Conservation (phyloP, 1,284 basidiomycete species). For the Austroboletus novae-zelandiae region DNA sequence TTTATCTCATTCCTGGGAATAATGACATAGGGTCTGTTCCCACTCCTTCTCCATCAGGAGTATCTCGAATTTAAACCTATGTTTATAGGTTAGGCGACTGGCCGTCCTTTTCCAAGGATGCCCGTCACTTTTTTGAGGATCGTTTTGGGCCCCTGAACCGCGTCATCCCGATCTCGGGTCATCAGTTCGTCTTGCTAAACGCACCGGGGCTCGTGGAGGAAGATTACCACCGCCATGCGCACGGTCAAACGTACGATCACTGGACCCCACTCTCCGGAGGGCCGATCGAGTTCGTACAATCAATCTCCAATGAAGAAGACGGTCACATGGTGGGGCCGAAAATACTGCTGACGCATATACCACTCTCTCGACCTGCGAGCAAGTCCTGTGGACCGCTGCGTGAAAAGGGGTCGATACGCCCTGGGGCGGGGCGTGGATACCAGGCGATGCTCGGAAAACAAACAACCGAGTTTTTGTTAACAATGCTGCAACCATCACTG, state of each 20-base stretch:
- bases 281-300: constrained; percentile 66
- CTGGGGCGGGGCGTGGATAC: constrained; percentile 79
- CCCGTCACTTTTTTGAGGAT: constrained; percentile 59
- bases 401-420: constrained; percentile 70
- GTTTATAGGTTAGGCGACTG: constrained; percentile 55
- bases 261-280: constrained; percentile 61
- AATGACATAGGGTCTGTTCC: constrained; percentile 76
- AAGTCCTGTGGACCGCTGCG: constrained; percentile 73
- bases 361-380: constrained; percentile 70
- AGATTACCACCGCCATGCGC: constrained; percentile 59
- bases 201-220: constrained; percentile 80
- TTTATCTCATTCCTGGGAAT: constrained; percentile 83
- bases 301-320: constrained; percentile 38
- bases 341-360: constrained; percentile 83
- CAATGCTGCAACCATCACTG: constrained; percentile 57
- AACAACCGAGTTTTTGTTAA: constrained; percentile 69
- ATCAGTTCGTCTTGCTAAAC: constrained; percentile 73
- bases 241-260: constrained; percentile 44
- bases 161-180: constrained; percentile 56
- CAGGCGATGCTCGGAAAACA: constrained; percentile 80
- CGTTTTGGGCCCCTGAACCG: constrained; percentile 68
- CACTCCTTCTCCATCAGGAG: background rate
- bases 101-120: constrained; percentile 54
- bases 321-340: constrained; percentile 30
- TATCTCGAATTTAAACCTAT: background rate